These are phyloP conservation scores for Hamigera avellanea DNA, from an alignment of 495 filamentous ascomycete genomes.

Conservation along the genomic window DNA sequence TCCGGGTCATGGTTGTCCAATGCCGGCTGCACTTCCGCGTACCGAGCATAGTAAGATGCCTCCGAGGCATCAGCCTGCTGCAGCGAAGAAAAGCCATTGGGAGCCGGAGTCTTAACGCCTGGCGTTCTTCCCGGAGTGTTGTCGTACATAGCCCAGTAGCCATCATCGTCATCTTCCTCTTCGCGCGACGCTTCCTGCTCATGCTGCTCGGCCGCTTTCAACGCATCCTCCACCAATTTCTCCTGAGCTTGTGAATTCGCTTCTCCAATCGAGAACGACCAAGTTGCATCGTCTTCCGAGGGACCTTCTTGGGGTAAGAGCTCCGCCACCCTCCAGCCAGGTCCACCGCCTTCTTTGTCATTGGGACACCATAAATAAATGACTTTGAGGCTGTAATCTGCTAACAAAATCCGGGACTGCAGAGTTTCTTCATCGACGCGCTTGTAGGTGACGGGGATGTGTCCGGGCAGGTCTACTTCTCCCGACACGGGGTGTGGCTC, in stretches of 20 bases:
- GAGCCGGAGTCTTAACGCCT: slow-evolving; percentile 50
- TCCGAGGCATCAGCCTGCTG: slow-evolving; percentile 23
- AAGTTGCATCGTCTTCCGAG: slow-evolving; percentile 25
- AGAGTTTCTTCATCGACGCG: slow-evolving; percentile 80
- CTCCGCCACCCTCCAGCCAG: slow-evolving; percentile 79
- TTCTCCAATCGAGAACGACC: slow-evolving; percentile 40
- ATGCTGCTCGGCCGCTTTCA: slow-evolving; percentile 14
- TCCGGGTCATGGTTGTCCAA: slow-evolving; percentile 81
- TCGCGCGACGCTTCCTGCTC: slow-evolving; percentile 14
- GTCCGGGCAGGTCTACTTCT: slow-evolving; percentile 69
- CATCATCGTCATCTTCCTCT: slow-evolving; percentile 71
- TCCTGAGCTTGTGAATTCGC: slow-evolving; percentile 34
- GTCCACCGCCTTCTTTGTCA: slow-evolving; percentile 55
- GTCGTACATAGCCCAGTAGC: slow-evolving; percentile 94
- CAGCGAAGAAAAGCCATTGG: slow-evolving; percentile 20
- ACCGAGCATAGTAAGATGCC: slow-evolving; percentile 67
- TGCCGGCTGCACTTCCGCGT: slow-evolving; percentile 77
- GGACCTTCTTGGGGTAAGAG: slow-evolving; percentile 46
- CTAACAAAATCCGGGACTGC: slow-evolving; percentile 49
- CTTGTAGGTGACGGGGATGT: slow-evolving; percentile 52
- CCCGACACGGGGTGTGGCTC: slow-evolving; percentile 89
- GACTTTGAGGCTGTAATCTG: slow-evolving; percentile 42
- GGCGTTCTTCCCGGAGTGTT: slow-evolving; percentile 71
- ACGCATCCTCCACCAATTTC: slow-evolving; percentile 26
- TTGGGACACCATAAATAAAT: slow-evolving; percentile 56